Evolutionary conservation across 148 eudicot genomes (phyloP), one percentile per base, ranked within the genome.

Genomic region (Rhododendron ferrugineum): DNA sequence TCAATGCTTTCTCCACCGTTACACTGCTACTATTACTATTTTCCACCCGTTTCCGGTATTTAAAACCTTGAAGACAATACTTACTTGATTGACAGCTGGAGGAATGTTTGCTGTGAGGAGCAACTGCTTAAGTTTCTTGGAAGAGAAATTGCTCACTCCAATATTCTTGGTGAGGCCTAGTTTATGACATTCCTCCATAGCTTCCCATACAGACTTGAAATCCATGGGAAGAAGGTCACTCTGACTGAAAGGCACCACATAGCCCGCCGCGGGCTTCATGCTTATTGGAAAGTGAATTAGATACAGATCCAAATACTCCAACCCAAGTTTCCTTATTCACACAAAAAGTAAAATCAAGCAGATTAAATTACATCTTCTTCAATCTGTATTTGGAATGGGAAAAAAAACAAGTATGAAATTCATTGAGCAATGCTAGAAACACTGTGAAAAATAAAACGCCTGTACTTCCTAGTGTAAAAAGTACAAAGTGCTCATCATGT

Each of bases 301-400:
- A 37, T 87, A 87, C 64, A 87, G 70, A 81, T 87, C 89, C 30
- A 87, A n/a, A 64, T 81, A 87, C 30, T 87, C 89, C 76, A 87
- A 40, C 66, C 82, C 76, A 34, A 87, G 78, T 16, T 49, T 87
- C 89, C 87, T 87, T 13, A 60, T 7, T 26, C 23, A 32, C 6
- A 5, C 52, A 26, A 1, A 73, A 44, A 3, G 3, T 2, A 50
- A 14, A 50, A 3, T 2, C 3, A 13, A 40, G 42, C 42, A 40
- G 42, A 40, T 40, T 40, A 5, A 40, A 40, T 40, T 40, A 40
- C 42, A 40, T 40, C 42, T 40, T 40, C 42, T 40, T 40, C 42
- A 40, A 40, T 40, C 42, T 40, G 42, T 40, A 40, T 40, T 6
- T 40, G 42, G 42, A 40, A 40, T 40, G 6, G 42, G 42, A 40